Evolutionary conservation across 2,329 filamentous ascomycete genomes (phyloP).

Genomic region (Lachnellula subtilissima): DNA sequence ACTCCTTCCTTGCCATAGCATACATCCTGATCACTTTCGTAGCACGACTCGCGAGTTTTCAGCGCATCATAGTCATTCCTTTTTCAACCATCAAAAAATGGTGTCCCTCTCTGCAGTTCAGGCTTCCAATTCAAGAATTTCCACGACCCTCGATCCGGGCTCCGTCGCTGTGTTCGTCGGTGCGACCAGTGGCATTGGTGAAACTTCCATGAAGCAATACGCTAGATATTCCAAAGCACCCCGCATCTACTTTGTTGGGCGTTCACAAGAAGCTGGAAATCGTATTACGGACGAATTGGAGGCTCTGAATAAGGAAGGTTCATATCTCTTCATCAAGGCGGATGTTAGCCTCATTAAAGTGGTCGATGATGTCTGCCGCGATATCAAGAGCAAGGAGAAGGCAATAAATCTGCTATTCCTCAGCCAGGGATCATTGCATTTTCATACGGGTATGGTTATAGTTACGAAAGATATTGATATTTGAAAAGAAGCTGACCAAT

Average conservation of each 20-base stretch:
- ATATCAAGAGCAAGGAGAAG: conserved; percentile 45
- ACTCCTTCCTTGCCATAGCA: no score
- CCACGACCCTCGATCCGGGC: conserved; percentile 32
- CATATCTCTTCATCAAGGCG: conserved; percentile 38
- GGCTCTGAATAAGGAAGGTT: conserved; percentile 36
- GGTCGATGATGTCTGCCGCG: conserved; percentile 43
- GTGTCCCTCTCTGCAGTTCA: conserved; percentile 5
- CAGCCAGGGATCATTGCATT: conserved; percentile 35
- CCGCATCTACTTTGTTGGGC: conserved; percentile 42
- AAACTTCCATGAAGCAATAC: conserved; percentile 40
- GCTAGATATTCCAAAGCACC: conserved; percentile 35
- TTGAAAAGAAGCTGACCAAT: background rate
- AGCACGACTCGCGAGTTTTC: no score
- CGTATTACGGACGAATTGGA: conserved; percentile 33
- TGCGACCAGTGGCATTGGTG: conserved; percentile 46
- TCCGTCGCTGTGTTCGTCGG: conserved; percentile 45
- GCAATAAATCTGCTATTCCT: conserved; percentile 52
- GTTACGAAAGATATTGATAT: background rate
- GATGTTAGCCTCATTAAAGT: conserved; percentile 41
- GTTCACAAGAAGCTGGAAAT: conserved; percentile 36
- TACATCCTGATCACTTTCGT: no score
- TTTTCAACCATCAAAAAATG: background rate
- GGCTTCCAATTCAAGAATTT: conserved; percentile 9
- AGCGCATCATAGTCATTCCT: background rate
- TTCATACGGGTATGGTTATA: conserved; percentile 31